Conservation (phyloP, 148 eudicot species). For the Euryodendron excelsum region DNA sequence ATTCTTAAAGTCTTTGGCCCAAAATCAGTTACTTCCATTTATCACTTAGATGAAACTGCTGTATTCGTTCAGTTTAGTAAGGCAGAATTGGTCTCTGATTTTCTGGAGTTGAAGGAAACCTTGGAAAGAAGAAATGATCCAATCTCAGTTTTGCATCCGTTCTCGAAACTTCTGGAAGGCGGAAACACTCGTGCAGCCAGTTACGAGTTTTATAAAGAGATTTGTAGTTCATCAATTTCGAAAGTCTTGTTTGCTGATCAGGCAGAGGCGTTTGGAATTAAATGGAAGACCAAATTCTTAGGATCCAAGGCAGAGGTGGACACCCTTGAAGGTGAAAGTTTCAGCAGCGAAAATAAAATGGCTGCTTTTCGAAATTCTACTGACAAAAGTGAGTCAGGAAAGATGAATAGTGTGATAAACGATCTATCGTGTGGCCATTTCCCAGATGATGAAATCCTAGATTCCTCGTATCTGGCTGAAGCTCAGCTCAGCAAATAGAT, state of each 20-base stretch:
- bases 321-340: conserved; percentile 6
- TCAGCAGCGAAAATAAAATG: neutral
- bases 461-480: conserved; percentile 8
- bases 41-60: conserved; percentile 69
- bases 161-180: conserved; percentile 68
- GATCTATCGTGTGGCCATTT: neutral
- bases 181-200: conserved; percentile 66
- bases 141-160: conserved; percentile 72
- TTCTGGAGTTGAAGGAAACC: conserved; percentile 55
- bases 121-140: conserved; percentile 59
- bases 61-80: conserved; percentile 76
- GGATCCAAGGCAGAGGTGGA: conserved; percentile 8
- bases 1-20: conserved; percentile 65
- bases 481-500: conserved; percentile 12
- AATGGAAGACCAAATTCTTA: conserved; percentile 38
- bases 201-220: conserved; percentile 71
- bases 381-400: neutral
- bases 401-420: neutral
- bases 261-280: conserved; percentile 55
- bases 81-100: conserved; percentile 49
- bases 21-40: conserved; percentile 53
- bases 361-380: neutral
- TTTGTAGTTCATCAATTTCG: conserved; percentile 71
- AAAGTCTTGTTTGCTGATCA: conserved; percentile 66
- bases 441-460: conserved; percentile 5